Evolutionary conservation across 768 basidiomycete genomes (phyloP).

Genomic region (Agaricus sinodeliciosus): DNA sequence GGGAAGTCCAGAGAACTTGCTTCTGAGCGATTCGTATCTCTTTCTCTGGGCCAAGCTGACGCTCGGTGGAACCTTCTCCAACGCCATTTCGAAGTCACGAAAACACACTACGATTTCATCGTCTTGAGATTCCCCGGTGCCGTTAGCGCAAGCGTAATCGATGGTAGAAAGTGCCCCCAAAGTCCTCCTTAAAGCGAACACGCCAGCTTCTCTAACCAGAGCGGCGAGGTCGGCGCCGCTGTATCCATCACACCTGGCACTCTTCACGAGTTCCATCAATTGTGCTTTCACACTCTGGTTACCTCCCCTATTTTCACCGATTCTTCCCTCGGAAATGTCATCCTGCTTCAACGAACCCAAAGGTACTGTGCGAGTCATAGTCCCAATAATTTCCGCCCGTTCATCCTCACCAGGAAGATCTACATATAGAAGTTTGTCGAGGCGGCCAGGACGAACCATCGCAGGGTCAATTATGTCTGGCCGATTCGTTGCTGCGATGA

Average conservation of each 20-base stretch:
- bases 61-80: constrained; percentile 81
- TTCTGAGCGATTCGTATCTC: constrained; percentile 75
- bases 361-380: constrained; percentile 67
- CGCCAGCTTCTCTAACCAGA: constrained; percentile 84
- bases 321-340: constrained; percentile 8
- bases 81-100: constrained; percentile 67
- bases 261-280: constrained; percentile 41
- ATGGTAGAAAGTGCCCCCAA: constrained; percentile 64
- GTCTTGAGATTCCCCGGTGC: constrained; percentile 10
- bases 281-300: constrained; percentile 16
- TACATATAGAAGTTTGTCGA: constrained; percentile 92
- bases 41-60: constrained; percentile 74
- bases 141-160: constrained; percentile 27
- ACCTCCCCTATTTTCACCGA: constrained; percentile 14
- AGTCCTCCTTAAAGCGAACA: constrained; percentile 66
- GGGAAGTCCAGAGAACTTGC: constrained; percentile 79
- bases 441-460: constrained; percentile 92
- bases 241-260: constrained; percentile 71
- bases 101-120: constrained; percentile 42
- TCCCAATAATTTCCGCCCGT: constrained; percentile 78
- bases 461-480: constrained; percentile 98
- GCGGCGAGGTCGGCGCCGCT: constrained; percentile 90
- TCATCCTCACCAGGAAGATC: constrained; percentile 73
- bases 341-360: constrained; percentile 26
- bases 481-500: constrained; percentile 91